Base-by-base conservation (phyloP, 371 early-diverging fungal species). In the Homolaphlyctis polyrhiza region DNA sequence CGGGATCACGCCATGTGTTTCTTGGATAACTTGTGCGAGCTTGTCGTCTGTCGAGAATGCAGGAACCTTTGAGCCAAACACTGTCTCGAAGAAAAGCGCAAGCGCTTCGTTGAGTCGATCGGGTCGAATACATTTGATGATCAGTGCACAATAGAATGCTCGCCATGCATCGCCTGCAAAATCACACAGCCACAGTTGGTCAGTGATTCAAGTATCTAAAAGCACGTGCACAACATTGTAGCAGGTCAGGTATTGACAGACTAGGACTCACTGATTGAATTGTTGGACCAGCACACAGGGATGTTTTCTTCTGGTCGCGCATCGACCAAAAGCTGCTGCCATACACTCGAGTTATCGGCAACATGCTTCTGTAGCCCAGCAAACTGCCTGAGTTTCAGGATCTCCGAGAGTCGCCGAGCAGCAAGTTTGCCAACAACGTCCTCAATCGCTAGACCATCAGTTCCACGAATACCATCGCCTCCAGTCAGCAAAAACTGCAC, bases 41-140 rank as follows among this genome's bases (percentile, higher is more conserved):
- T 91, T 71, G 30, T 91, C 92, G 18, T 76, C 30, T 77, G 77
- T 61, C 76, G 57, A 82, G 72, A 75, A 84, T 87, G 30, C 76
- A 75, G 60, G 68, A 68, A 49, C 73, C 57, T 55, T 33, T 34
- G 70, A 63, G 61, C 82, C 87, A 71, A 98, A 95, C 34, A 90
- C 86, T 4, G 83, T 79, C 6, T 90, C 82, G n/a, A 92, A 84
- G 70, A 92, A 90, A 25, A 82, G 79, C n/a, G 80, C 69, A 0
- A 92, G 83, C 1, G 93, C 87, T 18, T 90, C 79, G 28, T 90
- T 67, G 28, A 97, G 63, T 28, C 93, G 87, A 71, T 96, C 98
- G 2, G 98, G 91, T 45, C 96, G 87, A 75, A 97, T 77, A 64
- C 87, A 86, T 66, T 93, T 92, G 67, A 95, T 80, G 11, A 95